phyloP scores from a whole-genome alignment of 805 yeast species.

The Barnettozyma pratensis region DNA sequence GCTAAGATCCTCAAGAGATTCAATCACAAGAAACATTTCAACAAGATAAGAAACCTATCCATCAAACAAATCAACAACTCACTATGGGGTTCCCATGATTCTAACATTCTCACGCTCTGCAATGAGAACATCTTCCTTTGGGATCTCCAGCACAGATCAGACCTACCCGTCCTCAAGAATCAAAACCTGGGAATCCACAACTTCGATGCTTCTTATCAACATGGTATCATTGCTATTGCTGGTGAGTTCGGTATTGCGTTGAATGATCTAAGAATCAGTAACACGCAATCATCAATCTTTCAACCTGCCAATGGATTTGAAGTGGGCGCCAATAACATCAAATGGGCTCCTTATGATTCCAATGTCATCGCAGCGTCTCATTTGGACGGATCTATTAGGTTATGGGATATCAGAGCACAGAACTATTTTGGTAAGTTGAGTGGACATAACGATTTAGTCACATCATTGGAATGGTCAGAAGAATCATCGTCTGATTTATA shows the following conservation, averaged over 20 bases:
- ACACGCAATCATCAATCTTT: constrained; percentile 31
- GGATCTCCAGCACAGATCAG: constrained; percentile 57
- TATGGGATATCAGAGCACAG: constrained; percentile 72
- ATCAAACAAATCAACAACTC: constrained; percentile 20
- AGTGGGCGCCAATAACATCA: constrained; percentile 36
- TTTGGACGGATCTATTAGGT: constrained; percentile 46
- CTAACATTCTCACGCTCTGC: constrained; percentile 50
- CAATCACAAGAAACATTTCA: constrained; percentile 68
- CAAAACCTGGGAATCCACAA: constrained; percentile 44
- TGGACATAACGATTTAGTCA: constrained; percentile 53
- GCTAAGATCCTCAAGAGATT: constrained; percentile 78
- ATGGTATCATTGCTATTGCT: constrained; percentile 55
- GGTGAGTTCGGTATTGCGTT: constrained; percentile 73
- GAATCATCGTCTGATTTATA: constrained; percentile 45
- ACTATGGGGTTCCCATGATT: constrained; percentile 23
- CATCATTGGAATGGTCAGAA: constrained; percentile 56
- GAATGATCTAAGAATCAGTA: constrained; percentile 54
- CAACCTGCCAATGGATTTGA: constrained; percentile 32
- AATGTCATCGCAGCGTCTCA: constrained; percentile 63
- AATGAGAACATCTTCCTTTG: constrained; percentile 71
- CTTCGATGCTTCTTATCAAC: constrained; percentile 45
- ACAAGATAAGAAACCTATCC: constrained; percentile 12
- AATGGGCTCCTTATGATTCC: constrained; percentile 61
- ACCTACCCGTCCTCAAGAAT: constrained; percentile 52
- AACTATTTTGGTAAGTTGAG: constrained; percentile 46